Conservation (phyloP, 768 basidiomycete species). For the Rubroboletus satanas region DNA sequence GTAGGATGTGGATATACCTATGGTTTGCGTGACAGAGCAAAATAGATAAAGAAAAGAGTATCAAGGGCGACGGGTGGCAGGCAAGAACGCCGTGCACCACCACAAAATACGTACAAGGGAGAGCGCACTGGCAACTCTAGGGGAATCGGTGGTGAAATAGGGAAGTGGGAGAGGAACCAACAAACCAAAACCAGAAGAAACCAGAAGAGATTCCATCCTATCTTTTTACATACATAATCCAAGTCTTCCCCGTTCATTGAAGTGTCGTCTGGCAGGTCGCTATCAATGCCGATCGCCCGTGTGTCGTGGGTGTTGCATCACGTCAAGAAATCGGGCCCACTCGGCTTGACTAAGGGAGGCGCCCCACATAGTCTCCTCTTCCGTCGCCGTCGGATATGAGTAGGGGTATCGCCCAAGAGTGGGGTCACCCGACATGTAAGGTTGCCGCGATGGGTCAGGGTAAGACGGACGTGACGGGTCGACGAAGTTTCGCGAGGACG, state of each 20-base stretch:
- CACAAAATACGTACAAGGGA: slow-evolving; percentile 23
- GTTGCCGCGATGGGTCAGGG: slow-evolving; percentile 26
- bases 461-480: slow-evolving; percentile 23
- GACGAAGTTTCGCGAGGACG: slow-evolving; percentile 24
- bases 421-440: slow-evolving; percentile 25
- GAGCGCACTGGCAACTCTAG: slow-evolving; percentile 15
- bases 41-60: slow-evolving; percentile 14
- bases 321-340: slow-evolving; percentile 66
- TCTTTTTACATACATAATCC: slow-evolving; percentile 31
- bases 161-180: slow-evolving; percentile 1
- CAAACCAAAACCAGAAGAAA: slow-evolving; percentile 16
- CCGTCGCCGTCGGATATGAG: slow-evolving; percentile 45
- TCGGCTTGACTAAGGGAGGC: slow-evolving; percentile 73
- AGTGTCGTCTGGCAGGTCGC: slow-evolving; percentile 7
- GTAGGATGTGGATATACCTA: slow-evolving; percentile 17
- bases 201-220: slow-evolving; percentile 21
- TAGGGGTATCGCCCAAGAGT: slow-evolving; percentile 24
- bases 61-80: not conserved
- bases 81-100: slow-evolving; percentile 17
- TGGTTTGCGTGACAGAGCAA: slow-evolving; percentile 17
- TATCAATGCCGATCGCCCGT: slow-evolving; percentile 27
- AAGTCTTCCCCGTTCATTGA: slow-evolving; percentile 10
- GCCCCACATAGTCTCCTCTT: slow-evolving; percentile 70
- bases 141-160: not conserved
- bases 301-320: slow-evolving; percentile 47